Conservation (phyloP, 768 basidiomycete species). For the Lactarius akahatsu region DNA sequence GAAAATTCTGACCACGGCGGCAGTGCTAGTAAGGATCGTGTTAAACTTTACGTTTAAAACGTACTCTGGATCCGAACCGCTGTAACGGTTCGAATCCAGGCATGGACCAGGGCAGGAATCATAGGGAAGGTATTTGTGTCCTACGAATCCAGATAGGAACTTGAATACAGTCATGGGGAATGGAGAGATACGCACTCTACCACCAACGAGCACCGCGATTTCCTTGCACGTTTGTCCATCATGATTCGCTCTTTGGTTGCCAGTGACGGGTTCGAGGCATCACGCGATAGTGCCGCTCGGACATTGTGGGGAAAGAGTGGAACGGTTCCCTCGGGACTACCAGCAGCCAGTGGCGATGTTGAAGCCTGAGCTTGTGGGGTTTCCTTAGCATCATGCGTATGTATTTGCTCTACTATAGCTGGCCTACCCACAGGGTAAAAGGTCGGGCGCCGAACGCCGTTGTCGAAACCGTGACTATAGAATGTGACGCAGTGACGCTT, state of each 20-base stretch:
- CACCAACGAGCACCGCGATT: background rate
- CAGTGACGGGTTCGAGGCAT: background rate
- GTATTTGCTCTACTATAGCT: too few relatives aligned
- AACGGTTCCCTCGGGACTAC: too few relatives aligned
- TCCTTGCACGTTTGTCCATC: background rate
- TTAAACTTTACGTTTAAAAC: background rate
- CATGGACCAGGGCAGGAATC: background rate
- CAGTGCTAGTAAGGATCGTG: background rate
- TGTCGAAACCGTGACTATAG: too few relatives aligned
- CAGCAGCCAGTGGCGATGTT: too few relatives aligned
- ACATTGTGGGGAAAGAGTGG: background rate
- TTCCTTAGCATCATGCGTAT: too few relatives aligned
- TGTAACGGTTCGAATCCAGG: background rate
- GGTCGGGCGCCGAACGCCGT: too few relatives aligned
- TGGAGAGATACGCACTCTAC: too few relatives aligned
- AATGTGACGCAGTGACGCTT: too few relatives aligned
- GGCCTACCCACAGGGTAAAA: too few relatives aligned
- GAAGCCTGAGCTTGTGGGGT: too few relatives aligned
- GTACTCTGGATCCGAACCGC: background rate
- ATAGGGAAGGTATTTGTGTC: background rate
- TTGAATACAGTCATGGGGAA: background rate
- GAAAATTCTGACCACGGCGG: too few relatives aligned
- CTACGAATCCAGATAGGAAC: background rate
- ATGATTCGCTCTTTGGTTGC: background rate
- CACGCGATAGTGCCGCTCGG: background rate